Evolutionary conservation across 106 monocot species (phyloP), one percentile per base, ranked within the genome.

Genomic region (Dendrobium chrysotoxum): DNA sequence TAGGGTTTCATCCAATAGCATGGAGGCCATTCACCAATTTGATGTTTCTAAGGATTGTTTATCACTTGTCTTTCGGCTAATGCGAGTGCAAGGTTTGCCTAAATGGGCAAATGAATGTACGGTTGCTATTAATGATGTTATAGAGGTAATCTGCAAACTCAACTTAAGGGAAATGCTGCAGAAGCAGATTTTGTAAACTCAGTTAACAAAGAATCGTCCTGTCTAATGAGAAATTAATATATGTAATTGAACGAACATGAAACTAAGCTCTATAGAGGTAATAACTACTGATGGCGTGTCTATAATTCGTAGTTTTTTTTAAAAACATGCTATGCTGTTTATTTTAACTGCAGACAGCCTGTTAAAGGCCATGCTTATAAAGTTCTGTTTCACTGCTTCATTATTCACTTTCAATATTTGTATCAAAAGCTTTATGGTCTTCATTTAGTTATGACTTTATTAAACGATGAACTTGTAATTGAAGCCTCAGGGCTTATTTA

Each of bases 1-100:
- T 82, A 16, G n/a, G 79, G 53, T 44, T 70, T 87, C 82, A 81
- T 79, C 64, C 82, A 83, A 86, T 54, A 75, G 66, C 81, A 7
- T 46, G 46, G 87, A 90, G 57, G 78, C 75, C 21, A 83, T 87
- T 77, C 75, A 75, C 28, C 40, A 82, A 83, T 90, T 93, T 88
- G 81, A 8, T 47, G 45, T 89, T 61, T 65, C 85, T 13, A 81
- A 87, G 54, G 88, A 93, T 78, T 75, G 4, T 13, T 47, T 85
- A 31, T 57, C 95, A 71, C 73, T 79, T 20, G 61, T 58, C 31
- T 95, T 99, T 78, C 82, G 88, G 28, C 88, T 99, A 45, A 88
- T 99, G 91, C 86, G 81, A 80, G 98, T 99, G 53, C 86, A 93
- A 86, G 91, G 91, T 47, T 81, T 99, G 82, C 92, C 95, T 72